Evolutionary conservation across 1,284 basidiomycete species (phyloP).

Genomic region (Malassezia globosa): DNA sequence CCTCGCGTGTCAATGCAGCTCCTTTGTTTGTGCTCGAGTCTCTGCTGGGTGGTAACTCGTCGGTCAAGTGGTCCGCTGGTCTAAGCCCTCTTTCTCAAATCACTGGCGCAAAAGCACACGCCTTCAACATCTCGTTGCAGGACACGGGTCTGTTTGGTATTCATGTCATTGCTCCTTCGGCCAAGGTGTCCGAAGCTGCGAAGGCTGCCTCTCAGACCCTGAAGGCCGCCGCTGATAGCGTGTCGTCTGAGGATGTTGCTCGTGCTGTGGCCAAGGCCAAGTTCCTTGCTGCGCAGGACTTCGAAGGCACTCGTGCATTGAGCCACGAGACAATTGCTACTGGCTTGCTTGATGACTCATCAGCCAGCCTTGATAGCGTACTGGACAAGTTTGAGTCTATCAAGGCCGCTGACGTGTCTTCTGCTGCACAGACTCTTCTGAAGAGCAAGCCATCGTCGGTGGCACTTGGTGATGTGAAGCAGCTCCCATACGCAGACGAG

Average conservation of each 20-base stretch:
- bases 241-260: constrained; percentile 28
- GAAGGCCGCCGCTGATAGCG: constrained; percentile 31
- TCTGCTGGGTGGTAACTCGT: constrained; percentile 37
- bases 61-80: constrained; percentile 43
- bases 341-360: constrained; percentile 26
- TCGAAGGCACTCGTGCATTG: constrained; percentile 29
- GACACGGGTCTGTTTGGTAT: constrained; percentile 42
- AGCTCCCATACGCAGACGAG: constrained; percentile 44
- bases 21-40: constrained; percentile 40
- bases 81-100: constrained; percentile 31
- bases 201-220: constrained; percentile 29
- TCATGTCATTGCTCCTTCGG: constrained; percentile 33
- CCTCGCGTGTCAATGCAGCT: constrained; percentile 24
- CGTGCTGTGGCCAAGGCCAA: constrained; percentile 43
- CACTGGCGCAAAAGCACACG: constrained; percentile 25
- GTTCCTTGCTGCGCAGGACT: constrained; percentile 30
- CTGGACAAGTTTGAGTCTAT: constrained; percentile 34
- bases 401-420: constrained; percentile 23
- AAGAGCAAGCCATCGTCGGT: constrained; percentile 44
- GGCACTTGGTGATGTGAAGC: constrained; percentile 39
- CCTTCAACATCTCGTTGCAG: constrained; percentile 41
- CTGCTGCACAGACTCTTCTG: constrained; percentile 32
- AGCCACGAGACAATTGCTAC: constrained; percentile 30
- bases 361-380: constrained; percentile 22
- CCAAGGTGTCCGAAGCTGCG: constrained; percentile 28